Conservation (phyloP, 2,329 filamentous ascomycete genomes). For the Fusarium sp. region DNA sequence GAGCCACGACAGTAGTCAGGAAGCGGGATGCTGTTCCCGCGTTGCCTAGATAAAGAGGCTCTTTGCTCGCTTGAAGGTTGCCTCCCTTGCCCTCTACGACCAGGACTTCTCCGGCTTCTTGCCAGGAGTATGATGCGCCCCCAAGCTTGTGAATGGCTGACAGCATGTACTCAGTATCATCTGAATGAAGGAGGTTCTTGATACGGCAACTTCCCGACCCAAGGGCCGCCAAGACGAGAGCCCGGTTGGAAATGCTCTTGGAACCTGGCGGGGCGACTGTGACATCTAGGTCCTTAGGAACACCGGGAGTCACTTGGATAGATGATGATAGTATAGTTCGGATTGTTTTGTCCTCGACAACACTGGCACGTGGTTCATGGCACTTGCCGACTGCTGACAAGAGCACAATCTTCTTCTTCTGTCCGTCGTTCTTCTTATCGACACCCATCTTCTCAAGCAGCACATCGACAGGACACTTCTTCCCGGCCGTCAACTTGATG, state of each 20-base stretch:
- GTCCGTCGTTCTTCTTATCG: conserved; percentile 98
- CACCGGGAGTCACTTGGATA: conserved; percentile 79
- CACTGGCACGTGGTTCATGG: conserved; percentile 87
- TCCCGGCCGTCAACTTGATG: conserved; percentile 85
- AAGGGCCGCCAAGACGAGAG: conserved; percentile 92
- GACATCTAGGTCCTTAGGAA: conserved; percentile 76
- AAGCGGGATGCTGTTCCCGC: conserved; percentile 97
- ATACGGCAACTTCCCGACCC: conserved; percentile 89
- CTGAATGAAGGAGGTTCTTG: conserved; percentile 93
- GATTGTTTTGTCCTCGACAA: conserved; percentile 89
- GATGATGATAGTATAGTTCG: conserved; percentile 86
- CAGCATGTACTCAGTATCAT: conserved; percentile 98
- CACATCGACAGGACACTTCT: conserved; percentile 88
- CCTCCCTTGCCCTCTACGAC: conserved; percentile 94
- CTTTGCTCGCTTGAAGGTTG: conserved; percentile 79
- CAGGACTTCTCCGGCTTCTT: conserved; percentile 92
- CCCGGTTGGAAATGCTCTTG: conserved; percentile 97
- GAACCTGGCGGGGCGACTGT: conserved; percentile 92
- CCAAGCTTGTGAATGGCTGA: conserved; percentile 88
- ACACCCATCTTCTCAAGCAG: conserved; percentile 95
- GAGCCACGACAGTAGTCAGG: conserved; percentile 89
- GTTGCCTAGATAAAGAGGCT: conserved; percentile 93
- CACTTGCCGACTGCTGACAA: conserved; percentile 92
- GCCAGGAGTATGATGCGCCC: conserved; percentile 92
- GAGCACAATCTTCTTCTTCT: conserved; percentile 95